Percentiles rank a stretch among this genome's conserved stretches.
Evolutionary conservation across 116 monocot species (phyloP).

Genomic region (Thalassia testudinum): DNA sequence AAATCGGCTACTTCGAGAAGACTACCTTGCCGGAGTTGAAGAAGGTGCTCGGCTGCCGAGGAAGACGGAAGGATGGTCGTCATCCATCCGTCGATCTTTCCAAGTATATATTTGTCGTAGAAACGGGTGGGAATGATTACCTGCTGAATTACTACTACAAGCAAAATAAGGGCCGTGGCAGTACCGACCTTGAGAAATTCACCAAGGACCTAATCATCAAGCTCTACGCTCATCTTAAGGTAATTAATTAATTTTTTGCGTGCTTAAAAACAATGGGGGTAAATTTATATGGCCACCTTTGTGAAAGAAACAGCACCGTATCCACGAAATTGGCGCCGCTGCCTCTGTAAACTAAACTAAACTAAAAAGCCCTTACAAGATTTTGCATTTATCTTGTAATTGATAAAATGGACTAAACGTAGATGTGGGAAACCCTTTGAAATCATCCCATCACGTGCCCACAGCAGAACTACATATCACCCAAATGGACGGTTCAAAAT

Average conservation of each 20-base stretch:
- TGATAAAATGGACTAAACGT: no score
- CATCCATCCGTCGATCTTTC: constrained; percentile 7
- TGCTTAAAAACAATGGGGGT: no score
- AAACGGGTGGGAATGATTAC: constrained; percentile 57
- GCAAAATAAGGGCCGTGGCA: not conserved
- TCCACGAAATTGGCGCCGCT: no score
- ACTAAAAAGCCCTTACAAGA: no score
- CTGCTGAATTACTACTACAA: constrained; percentile 35
- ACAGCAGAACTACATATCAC: no score
- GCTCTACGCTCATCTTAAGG: constrained; percentile 23
- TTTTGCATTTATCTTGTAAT: no score
- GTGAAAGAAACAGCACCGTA: no score
- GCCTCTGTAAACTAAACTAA: no score
- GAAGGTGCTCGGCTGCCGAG: constrained; percentile 3
- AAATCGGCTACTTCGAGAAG: constrained; percentile 35
- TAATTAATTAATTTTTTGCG: not conserved
- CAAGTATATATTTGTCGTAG: constrained; percentile 41
- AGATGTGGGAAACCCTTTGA: no score
- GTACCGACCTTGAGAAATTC: constrained; percentile 9
- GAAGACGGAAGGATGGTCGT: not conserved
- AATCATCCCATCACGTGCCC: no score
- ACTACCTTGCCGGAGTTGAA: constrained; percentile 29
- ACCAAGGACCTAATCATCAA: constrained; percentile 22
- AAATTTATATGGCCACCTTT: no score
- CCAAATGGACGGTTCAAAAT: no score